Conservation (phyloP, 2,329 filamentous ascomycete genomes). For the Epichloe festucae region DNA sequence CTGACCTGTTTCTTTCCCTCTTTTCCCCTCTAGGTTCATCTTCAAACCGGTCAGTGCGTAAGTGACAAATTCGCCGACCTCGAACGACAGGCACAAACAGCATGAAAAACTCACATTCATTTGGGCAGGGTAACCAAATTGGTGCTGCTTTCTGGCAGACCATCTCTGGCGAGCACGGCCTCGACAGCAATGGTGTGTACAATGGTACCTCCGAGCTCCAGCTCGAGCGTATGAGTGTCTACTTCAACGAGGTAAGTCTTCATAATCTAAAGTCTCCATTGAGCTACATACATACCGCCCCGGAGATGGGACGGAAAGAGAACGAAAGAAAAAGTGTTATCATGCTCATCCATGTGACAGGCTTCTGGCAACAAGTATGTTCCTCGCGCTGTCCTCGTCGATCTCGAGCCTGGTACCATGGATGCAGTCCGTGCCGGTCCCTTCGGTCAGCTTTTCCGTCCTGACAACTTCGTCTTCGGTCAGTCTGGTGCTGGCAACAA, state of each 20-base stretch:
- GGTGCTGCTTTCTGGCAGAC: constrained; percentile 99
- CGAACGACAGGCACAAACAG: neutral
- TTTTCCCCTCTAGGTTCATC: constrained; percentile 74
- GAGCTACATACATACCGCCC: neutral
- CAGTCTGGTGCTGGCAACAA: constrained; percentile 99
- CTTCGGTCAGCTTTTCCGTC: constrained; percentile 97
- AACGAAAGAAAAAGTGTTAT: neutral
- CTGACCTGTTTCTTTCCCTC: constrained; percentile 47
- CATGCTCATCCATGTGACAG: constrained; percentile 28
- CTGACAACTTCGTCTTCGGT: constrained; percentile 99
- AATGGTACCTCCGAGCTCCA: constrained; percentile 97
- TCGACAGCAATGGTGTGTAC: constrained; percentile 97
- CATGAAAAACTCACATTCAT: constrained; percentile 22
- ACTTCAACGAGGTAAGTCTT: constrained; percentile 76
- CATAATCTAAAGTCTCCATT: constrained; percentile 6
- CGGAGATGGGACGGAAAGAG: neutral
- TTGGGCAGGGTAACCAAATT: constrained; percentile 91
- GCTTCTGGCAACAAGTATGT: constrained; percentile 97
- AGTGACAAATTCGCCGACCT: constrained; percentile 19
- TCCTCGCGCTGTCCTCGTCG: constrained; percentile 95
- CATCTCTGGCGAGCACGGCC: constrained; percentile 85
- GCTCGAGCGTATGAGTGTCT: constrained; percentile 98
- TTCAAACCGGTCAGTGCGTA: constrained; percentile 99
- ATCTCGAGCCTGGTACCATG: constrained; percentile 99
- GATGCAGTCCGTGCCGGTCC: constrained; percentile 96